Evolutionary conservation across 2,329 filamentous ascomycete species (phyloP), one percentile per base, ranked within the genome.

Genomic region (Trichoderma lentiforme): DNA sequence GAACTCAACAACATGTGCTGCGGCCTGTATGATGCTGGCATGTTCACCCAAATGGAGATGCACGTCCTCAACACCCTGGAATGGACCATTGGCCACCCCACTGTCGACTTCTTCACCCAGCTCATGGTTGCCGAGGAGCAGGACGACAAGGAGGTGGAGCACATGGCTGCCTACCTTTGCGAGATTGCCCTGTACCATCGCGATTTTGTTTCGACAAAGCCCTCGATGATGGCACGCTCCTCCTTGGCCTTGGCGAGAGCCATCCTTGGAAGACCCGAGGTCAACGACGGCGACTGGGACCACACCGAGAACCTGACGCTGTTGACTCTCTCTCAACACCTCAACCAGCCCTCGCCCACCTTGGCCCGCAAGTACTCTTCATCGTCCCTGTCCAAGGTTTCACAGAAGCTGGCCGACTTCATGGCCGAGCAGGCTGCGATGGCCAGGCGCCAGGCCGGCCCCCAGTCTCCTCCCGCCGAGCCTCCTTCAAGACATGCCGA

Each of bases 41-140:
- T 99, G 96, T 99, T 99, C 84, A 95, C 95, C 12, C 96, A 99
- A 83, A 99, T 99, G 96, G 96, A 99, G 85, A 98, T 97, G 95
- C 96, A 99, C 82, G 95, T 99, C 47, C 88, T 99, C 77, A 97
- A 98, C 84, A 99, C 96, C 1, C 89, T 99, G 73, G 94, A 97
- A 81, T 99, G 96, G 96, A 90, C 92, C 76, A 93, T 99, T 76
- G 96, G 96, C 70, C 95, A 98, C 83, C 95, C 96, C 1, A 98
- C 96, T 32, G 93, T 98, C 75, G 95, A 98, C 82, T 93, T 92
- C 81, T 99, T 98, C 84, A 88, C 97, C 61, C 93, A 97, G 79
- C 85, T 98, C 73, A 94, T 95, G 74, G 89, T 97, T 51, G 89
- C 93, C 60, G 93, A 97, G 81, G 93, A 93, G 80, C 83, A 84